A percentile compares a stretch with the other conserved stretches of the same genome.
Conservation (phyloP, 2,329 filamentous ascomycete genomes). For the Fusarium lateritium region DNA sequence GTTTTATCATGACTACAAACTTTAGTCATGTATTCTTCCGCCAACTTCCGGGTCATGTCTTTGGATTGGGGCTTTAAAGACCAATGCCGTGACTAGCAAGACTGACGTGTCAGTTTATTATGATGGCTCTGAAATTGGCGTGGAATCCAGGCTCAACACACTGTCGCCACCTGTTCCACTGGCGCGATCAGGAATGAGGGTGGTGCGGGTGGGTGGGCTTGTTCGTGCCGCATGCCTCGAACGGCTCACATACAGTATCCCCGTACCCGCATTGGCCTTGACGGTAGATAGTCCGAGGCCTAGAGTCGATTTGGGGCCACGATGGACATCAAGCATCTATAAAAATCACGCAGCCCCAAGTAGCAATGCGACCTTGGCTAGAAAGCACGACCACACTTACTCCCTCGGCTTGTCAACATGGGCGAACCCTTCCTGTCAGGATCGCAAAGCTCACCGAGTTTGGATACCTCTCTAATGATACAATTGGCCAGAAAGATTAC, state of each 20-base stretch:
- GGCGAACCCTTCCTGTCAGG: slow-evolving; percentile 52
- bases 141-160: slow-evolving; percentile 4
- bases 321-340: slow-evolving; percentile 21
- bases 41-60: slow-evolving; percentile 14
- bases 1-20: slow-evolving; percentile 12
- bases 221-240: slow-evolving; percentile 9
- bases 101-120: slow-evolving; percentile 18
- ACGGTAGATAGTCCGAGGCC: slow-evolving; percentile 6
- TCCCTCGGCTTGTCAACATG: slow-evolving; percentile 24
- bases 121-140: slow-evolving; percentile 3
- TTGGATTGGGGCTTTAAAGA: background rate
- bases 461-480: slow-evolving; percentile 58
- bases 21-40: slow-evolving; percentile 11
- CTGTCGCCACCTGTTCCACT: slow-evolving; percentile 25
- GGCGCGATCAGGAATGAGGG: slow-evolving; percentile 12
- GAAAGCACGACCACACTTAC: slow-evolving; percentile 6
- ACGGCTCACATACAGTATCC: slow-evolving; percentile 10
- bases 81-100: background rate
- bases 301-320: slow-evolving; percentile 11
- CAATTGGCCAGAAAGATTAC: slow-evolving; percentile 64
- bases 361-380: slow-evolving; percentile 1
- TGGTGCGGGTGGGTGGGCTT: slow-evolving; percentile 25
- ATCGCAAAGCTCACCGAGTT: slow-evolving; percentile 48
- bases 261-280: slow-evolving; percentile 24
- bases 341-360: slow-evolving; percentile 28